Evolutionary conservation across 78 protist species (phyloP).

Genomic region (Paulinella micropora): DNA sequence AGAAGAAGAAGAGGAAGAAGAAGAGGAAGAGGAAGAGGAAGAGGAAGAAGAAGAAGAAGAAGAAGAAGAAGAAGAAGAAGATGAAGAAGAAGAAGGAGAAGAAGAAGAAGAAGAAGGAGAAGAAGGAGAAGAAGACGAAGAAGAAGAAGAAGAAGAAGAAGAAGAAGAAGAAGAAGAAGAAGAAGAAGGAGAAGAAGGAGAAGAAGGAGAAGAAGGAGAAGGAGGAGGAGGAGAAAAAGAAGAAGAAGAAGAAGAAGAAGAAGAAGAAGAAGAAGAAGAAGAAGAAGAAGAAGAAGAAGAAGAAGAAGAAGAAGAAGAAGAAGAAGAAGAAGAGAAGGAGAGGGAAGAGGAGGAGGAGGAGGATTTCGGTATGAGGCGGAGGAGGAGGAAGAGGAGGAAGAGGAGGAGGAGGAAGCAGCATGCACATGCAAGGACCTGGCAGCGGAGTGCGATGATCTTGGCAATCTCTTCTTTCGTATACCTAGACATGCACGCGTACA

Average conservation of each 20-base stretch:
- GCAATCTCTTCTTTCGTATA: constrained; percentile 36
- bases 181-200: not conserved
- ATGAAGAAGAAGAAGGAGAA: not conserved
- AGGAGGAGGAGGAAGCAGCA: not conserved
- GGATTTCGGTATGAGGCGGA: not conserved
- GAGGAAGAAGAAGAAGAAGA: not conserved
- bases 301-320: not conserved
- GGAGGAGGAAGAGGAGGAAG: not conserved
- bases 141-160: too few species aligned
- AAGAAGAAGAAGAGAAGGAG: not conserved
- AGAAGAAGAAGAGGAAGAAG: not conserved
- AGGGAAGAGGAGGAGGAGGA: not conserved
- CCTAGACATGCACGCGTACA: not conserved
- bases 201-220: not conserved
- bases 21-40: not conserved
- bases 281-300: not conserved
- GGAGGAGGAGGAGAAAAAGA: not conserved
- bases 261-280: not conserved
- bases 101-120: not conserved
- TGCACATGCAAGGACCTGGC: not conserved
- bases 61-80: not conserved
- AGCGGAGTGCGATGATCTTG: constrained; percentile 20
- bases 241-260: not conserved
- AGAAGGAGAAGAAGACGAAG: not conserved
- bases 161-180: too few species aligned